Conservation (phyloP, 331 rosid genomes). For the Saraca asoca region DNA sequence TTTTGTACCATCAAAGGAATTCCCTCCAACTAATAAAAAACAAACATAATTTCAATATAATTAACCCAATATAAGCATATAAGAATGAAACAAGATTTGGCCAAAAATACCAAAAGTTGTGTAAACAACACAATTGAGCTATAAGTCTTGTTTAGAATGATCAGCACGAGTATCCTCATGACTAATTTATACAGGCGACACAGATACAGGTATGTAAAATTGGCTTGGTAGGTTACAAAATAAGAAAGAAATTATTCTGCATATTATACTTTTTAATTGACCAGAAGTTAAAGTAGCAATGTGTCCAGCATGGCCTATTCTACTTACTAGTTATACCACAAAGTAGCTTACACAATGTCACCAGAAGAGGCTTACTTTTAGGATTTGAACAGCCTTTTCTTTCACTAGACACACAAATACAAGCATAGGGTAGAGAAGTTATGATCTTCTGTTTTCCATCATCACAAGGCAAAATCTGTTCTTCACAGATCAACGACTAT, state of each 20-base stretch:
- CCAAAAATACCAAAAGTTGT: background rate
- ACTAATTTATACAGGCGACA: background rate
- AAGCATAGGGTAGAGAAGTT: background rate
- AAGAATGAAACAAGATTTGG: background rate
- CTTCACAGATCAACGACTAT: background rate
- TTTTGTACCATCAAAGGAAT: constrained; percentile 57
- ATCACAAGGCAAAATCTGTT: background rate
- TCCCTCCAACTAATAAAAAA: constrained; percentile 51
- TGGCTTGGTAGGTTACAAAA: too few species aligned
- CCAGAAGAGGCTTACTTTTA: background rate
- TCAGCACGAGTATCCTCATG: background rate
- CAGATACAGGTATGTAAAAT: background rate
- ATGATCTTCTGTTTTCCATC: background rate
- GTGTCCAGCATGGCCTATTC: background rate
- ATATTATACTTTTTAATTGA: background rate
- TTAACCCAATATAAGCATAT: background rate
- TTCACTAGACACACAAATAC: background rate
- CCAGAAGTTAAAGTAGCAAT: background rate
- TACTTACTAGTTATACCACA: background rate
- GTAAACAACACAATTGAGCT: background rate
- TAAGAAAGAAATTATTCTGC: too few species aligned
- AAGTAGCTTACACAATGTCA: background rate
- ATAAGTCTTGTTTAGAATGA: background rate
- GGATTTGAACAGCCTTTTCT: background rate
- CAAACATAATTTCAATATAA: background rate